Percentiles rank a stretch among this genome's conserved stretches.
These are phyloP conservation scores for Acidiella bohemica DNA, from an alignment of 495 filamentous ascomycete species.

Conservation along the genomic window DNA sequence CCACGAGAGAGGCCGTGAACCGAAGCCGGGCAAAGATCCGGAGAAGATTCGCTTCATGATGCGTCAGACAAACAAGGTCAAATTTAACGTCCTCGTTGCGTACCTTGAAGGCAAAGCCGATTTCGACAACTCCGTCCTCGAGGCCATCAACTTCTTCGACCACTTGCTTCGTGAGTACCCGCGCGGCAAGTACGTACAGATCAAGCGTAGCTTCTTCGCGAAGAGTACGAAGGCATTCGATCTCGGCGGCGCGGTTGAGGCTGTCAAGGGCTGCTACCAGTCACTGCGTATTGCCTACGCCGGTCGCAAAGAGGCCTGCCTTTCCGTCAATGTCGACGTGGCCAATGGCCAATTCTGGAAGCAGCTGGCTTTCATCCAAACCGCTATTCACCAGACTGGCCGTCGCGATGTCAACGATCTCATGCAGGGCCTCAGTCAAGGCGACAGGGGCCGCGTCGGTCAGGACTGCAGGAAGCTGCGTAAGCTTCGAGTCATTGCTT, in stretches of 20 bases:
- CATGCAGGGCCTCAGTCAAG: conserved; percentile 1
- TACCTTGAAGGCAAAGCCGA: conserved; percentile 48
- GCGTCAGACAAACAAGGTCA: conserved; percentile 43
- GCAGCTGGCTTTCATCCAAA: conserved; percentile 6
- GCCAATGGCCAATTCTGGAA: conserved; percentile 67
- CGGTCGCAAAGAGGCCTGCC: conserved; percentile 24
- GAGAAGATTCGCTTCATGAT: conserved; percentile 44
- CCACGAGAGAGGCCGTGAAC: conserved; percentile 33
- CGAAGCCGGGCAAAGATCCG: conserved; percentile 19
- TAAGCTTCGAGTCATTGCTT: conserved; percentile 53
- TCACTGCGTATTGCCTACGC: conserved; percentile 53
- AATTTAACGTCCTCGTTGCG: conserved; percentile 45
- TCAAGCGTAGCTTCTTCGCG: conserved; percentile 68
- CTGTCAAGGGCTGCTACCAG: conserved; percentile 73
- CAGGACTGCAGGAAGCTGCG: conserved; percentile 41
- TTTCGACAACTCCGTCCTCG: conserved; percentile 52
- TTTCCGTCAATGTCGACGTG: conserved; percentile 67
- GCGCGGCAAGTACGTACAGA: conserved; percentile 43
- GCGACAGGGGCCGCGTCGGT: conserved; percentile 32
- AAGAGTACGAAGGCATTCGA: conserved; percentile 29
- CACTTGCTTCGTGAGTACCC: conserved; percentile 72
- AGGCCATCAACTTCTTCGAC: conserved; percentile 81
- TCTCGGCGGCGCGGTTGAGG: conserved; percentile 50
- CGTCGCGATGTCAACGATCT: conserved; percentile 17
- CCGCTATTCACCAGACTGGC: conserved; percentile 17